Base-by-base conservation (phyloP, 2,329 filamentous ascomycete species). In the Zalaria obscura region DNA sequence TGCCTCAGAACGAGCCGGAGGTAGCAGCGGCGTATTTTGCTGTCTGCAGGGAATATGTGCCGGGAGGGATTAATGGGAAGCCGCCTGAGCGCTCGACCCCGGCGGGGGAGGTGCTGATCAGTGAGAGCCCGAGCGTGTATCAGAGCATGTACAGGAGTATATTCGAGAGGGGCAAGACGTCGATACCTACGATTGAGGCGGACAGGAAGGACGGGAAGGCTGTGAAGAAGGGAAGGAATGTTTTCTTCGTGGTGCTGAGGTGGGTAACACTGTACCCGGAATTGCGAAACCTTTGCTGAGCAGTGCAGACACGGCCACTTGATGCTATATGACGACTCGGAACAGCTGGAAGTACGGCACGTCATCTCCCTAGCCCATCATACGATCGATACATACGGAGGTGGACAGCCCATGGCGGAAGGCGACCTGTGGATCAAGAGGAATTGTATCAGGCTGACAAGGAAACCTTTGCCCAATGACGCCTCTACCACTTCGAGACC, bases 81-180 rank as follows among this genome's bases (percentile, higher is more conserved):
- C 87, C 88, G 4, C 87, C 89, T 44, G 88, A 94, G 64, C 76
- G 86, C 45, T 76, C 79, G 28, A 89, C 84, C 0, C 85, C 87
- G 4, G 75, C 84, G 8, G 86, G 85, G 11, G 83, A 10, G 78
- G 91, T 36, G 76, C 80, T 29, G 70, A 46, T 43, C 35, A 36
- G 43, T 36, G 82, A 87, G 43, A 93, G 86, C 55, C 87, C 83
- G 43, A 95, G 89, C 59, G 89, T 98, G 32, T 96, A 96, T 62
- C 91, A 96, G 71, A 83, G 83, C 59, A 95, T 98, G 86, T 98
- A 98, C 64, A 73, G 87, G 57, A 94, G 83, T 59, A 81, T 98
- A 47, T 96, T 98, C 58, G 87, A 94, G 52, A 76, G 89, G 29
- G 61, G 58, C 48, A 66, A 61, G 54, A 88, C 81, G 54, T 69